Percentiles rank a stretch among this genome's conserved stretches.
These are phyloP conservation scores for Kalanchoe fedtschenkoi DNA, from an alignment of 164 flowering plant genomes.

Conservation along the genomic window DNA sequence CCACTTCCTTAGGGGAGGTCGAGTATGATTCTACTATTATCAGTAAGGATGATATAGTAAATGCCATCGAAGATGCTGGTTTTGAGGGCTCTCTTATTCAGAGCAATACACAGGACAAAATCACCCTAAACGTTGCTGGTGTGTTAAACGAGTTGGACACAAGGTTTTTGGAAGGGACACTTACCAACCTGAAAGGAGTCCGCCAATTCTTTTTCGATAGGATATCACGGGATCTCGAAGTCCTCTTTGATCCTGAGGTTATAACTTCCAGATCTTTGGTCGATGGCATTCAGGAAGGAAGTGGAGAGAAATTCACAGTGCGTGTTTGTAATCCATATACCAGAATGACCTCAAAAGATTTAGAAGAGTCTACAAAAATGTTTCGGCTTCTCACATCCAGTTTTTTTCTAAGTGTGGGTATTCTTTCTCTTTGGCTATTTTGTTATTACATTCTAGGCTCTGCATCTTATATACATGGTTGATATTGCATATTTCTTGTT, in stretches of 20 bases:
- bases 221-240: conserved; percentile 39
- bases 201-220: conserved; percentile 49
- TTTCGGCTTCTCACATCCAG: conserved; percentile 75
- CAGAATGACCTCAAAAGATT: conserved; percentile 55
- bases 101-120: conserved; percentile 74
- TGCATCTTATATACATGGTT: neutral
- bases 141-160: conserved; percentile 48
- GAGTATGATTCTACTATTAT: conserved; percentile 72
- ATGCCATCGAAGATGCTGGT: conserved; percentile 96
- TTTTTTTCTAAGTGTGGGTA: conserved; percentile 78
- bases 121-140: conserved; percentile 48
- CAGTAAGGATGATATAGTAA: conserved; percentile 70
- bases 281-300: conserved; percentile 54
- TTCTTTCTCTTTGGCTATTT: neutral
- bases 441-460: neutral
- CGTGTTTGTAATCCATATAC: conserved; percentile 59
- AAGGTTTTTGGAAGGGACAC: conserved; percentile 48
- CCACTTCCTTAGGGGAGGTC: conserved; percentile 87
- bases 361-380: conserved; percentile 66
- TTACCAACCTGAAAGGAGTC: conserved; percentile 56
- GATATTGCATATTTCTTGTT: neutral
- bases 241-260: conserved; percentile 80
- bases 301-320: conserved; percentile 52
- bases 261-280: conserved; percentile 61
- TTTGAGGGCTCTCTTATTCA: conserved; percentile 81